Base-by-base conservation (phyloP, 2,329 filamentous ascomycete genomes). In the Colletotrichum orbiculare region DNA sequence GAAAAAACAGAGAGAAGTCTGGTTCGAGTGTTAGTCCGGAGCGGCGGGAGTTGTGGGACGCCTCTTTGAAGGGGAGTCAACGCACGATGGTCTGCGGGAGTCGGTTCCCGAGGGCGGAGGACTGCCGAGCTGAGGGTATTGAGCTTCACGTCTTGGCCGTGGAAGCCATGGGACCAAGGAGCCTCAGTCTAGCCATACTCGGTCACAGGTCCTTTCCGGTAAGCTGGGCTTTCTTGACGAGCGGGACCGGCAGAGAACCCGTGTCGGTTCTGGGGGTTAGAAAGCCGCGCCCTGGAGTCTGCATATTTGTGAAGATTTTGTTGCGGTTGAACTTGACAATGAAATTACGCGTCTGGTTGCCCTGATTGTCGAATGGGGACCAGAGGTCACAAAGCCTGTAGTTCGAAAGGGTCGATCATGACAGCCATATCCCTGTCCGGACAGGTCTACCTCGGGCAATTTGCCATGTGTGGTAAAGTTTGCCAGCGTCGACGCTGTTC, bases 401-500 rank as follows among this genome's bases (percentile, higher is more conserved):
- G 25, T 1, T 25, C 25, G 25, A 25, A 25, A 5, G 25, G 25
- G 25, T 25, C 25, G 25, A 25, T 25, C 25, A 25, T 25, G 25
- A 25, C 25, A 25, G 25, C 25, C 25, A 25, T 25, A 25, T 25
- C 25, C 25, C 25, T 25, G 25, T 25, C 25, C 3, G 25, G 25
- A 25, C 25, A 46, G 38, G 53, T 13, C 39, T 62, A 45, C 33
- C 38, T 55, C 62, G 62, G 52, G 52, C 15, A 56, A 43, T 53
- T 43, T 17, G n/a, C 56, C 58, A 41, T 46, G 58, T 52, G 50
- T 13, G 52, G 52, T 42, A 61, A 65, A 62, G 57, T 38, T 38
- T 37, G 54, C 17, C 34, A 13, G 34, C 43, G 12, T 38, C 35
- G 41, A 55, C 57, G 37, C 25, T 25, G 25, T 25, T 25, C 25